phyloP scores from a whole-genome alignment of 139 green algal genomes.

The Deuterostichococcus epilithicus region DNA sequence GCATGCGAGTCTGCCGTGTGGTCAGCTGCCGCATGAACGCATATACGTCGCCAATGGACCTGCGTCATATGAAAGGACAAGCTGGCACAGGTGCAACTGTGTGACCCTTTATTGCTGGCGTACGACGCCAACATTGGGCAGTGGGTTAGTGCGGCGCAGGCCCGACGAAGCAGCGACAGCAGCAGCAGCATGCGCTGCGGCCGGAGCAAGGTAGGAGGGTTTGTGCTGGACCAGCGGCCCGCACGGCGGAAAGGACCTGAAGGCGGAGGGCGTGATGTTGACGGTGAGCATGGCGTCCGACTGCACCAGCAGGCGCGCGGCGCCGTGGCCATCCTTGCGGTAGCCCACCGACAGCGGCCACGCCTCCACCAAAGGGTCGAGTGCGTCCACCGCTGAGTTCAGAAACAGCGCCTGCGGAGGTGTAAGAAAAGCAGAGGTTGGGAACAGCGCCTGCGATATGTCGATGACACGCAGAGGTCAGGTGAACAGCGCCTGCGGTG shows the following conservation, averaged over 20 bases:
- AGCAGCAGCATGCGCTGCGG: too few relatives aligned
- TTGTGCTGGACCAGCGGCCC: too few relatives aligned
- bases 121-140: too few relatives aligned
- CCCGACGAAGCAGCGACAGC: too few relatives aligned
- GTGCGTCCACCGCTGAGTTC: slow-evolving; percentile 35
- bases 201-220: too few relatives aligned
- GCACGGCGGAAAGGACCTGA: slow-evolving; percentile 10
- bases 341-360: slow-evolving; percentile 24
- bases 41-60: slow-evolving; percentile 32
- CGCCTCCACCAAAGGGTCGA: slow-evolving; percentile 27
- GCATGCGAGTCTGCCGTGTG: not conserved
- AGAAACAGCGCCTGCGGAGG: slow-evolving; percentile 28
- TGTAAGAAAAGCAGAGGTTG: not conserved
- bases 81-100: too few relatives aligned
- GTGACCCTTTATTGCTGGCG: too few relatives aligned
- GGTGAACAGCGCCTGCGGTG: too few relatives aligned
- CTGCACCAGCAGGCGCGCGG: slow-evolving; percentile 7
- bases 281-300: slow-evolving; percentile 22
- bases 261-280: slow-evolving; percentile 23
- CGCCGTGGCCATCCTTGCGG: not conserved
- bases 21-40: slow-evolving; percentile 23
- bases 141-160: too few relatives aligned
- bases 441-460: too few relatives aligned
- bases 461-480: too few relatives aligned
- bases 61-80: too few relatives aligned